Percentiles rank a stretch among this genome's conserved stretches.
phyloP scores from a whole-genome alignment of 257 asterid species.

The Parsonsia alboflavescens region DNA sequence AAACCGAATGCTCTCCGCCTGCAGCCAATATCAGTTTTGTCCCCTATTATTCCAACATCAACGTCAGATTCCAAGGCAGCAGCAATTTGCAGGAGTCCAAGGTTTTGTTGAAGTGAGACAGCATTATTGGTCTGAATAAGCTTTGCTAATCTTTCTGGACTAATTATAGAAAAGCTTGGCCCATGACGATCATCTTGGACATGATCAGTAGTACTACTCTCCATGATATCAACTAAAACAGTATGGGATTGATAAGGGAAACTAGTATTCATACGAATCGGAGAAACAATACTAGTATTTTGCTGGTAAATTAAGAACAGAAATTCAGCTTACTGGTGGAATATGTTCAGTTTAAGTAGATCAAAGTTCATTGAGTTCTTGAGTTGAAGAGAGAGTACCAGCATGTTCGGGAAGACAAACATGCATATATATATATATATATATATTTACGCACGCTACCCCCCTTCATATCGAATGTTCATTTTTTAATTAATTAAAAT shows the following conservation, averaged over 20 bases:
- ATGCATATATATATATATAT: too few species aligned
- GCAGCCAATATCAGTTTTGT: conserved; percentile 19
- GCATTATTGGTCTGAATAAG: conserved; percentile 11
- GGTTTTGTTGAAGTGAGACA: conserved; percentile 1
- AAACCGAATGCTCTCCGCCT: conserved; percentile 29
- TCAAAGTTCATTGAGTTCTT: neutral
- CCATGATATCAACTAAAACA: conserved; percentile 5
- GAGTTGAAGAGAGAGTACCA: neutral
- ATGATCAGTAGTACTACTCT: neutral
- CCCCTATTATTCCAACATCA: conserved; percentile 27
- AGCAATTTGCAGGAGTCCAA: conserved; percentile 7
- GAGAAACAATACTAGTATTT: neutral
- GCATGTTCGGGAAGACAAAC: too few species aligned
- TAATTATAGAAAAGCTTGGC: conserved; percentile 17
- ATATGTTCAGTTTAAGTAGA: too few species aligned
- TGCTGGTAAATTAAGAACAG: neutral
- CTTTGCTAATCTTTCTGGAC: conserved; percentile 17
- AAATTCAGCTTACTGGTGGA: too few species aligned
- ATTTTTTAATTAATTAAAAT: too few species aligned
- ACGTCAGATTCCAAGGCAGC: conserved; percentile 22
- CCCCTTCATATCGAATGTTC: too few species aligned
- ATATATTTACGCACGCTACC: too few species aligned
- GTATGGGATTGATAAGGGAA: neutral
- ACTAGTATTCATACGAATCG: neutral
- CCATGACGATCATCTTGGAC: neutral